Evolutionary conservation across 2,329 filamentous ascomycete species (phyloP).

Genomic region (Xylariaceae sp.): DNA sequence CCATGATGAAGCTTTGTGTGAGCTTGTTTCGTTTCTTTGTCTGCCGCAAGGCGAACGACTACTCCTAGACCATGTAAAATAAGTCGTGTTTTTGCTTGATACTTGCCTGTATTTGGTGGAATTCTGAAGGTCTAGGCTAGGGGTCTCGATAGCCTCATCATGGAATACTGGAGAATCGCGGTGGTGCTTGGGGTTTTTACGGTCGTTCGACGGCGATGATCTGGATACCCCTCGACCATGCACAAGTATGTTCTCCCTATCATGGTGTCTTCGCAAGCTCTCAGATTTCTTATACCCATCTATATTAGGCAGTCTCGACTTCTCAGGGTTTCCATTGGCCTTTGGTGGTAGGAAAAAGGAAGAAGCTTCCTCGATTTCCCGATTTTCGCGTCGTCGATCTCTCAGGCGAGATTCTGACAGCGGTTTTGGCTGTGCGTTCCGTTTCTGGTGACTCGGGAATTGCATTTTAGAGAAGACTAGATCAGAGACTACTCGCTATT

Average conservation of each 20-base stretch:
- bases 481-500: constrained; percentile 48
- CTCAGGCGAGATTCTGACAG: constrained; percentile 27
- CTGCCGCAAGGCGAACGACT: constrained; percentile 17
- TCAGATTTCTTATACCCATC: not conserved
- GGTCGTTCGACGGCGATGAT: not conserved
- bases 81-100: constrained; percentile 26
- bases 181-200: not conserved
- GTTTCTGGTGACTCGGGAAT: constrained; percentile 41
- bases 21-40: not conserved
- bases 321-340: constrained; percentile 4
- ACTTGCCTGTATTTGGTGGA: constrained; percentile 8
- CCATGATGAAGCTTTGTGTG: constrained; percentile 8
- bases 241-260: not conserved
- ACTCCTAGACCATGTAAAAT: constrained; percentile 35
- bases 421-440: constrained; percentile 24
- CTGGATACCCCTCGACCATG: not conserved
- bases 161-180: not conserved
- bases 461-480: constrained; percentile 56
- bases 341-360: constrained; percentile 39
- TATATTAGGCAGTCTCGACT: constrained; percentile 5
- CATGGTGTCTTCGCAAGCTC: constrained; percentile 6
- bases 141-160: not conserved
- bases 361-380: constrained; percentile 41
- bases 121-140: not conserved
- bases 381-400: constrained; percentile 34